Evolutionary conservation across 2,329 filamentous ascomycete genomes (phyloP).

Genomic region (Xylaria sp.): DNA sequence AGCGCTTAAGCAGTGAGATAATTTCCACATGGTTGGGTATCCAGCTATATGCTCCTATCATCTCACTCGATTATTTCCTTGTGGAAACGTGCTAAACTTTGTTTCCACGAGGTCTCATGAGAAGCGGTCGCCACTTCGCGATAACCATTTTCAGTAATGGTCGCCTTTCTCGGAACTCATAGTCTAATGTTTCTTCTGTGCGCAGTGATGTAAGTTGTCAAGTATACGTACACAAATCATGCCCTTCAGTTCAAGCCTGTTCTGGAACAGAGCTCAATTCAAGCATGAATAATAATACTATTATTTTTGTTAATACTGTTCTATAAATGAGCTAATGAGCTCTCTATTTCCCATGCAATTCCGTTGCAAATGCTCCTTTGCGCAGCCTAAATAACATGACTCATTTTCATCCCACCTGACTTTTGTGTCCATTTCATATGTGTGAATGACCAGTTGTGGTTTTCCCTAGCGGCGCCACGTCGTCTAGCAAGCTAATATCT

Average conservation of each 20-base stretch:
- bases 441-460: constrained; percentile 9
- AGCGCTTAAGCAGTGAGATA: not conserved
- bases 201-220: not conserved
- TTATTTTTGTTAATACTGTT: not conserved
- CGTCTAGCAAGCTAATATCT: constrained; percentile 33
- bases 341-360: not conserved
- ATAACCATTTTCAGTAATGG: not conserved
- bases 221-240: not conserved
- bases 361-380: constrained; percentile 16
- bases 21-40: not conserved
- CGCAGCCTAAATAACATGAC: constrained; percentile 10
- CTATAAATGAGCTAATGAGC: not conserved
- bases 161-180: not conserved
- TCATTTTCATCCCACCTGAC: not conserved
- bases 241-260: not conserved
- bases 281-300: not conserved
- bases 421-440: not conserved
- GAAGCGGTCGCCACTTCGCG: not conserved
- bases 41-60: not conserved
- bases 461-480: constrained; percentile 29
- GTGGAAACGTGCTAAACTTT: not conserved
- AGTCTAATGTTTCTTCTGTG: not conserved
- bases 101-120: not conserved
- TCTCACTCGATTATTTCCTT: not conserved
- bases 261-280: not conserved